A percentile compares a stretch with the other conserved stretches of the same genome.
Evolutionary conservation across 2,329 filamentous ascomycete genomes (phyloP).

Genomic region (Phyllosticta citrichinensis): DNA sequence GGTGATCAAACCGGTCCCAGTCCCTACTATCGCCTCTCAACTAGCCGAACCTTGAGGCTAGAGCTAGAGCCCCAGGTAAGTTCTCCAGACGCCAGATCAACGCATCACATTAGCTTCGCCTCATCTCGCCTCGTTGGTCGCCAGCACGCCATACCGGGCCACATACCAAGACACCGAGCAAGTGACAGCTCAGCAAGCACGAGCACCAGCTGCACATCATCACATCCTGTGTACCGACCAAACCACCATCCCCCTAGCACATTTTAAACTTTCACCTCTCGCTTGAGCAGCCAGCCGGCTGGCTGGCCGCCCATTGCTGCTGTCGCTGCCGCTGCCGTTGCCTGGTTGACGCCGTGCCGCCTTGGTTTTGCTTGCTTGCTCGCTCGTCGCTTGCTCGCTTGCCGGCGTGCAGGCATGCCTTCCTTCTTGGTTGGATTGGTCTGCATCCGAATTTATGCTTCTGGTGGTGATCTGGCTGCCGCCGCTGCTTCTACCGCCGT

Average conservation of each 20-base stretch:
- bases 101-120: background rate
- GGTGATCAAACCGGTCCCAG: background rate
- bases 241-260: background rate
- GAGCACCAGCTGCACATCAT: background rate
- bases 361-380: background rate
- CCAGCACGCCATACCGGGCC: too few species aligned
- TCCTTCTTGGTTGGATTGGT: background rate
- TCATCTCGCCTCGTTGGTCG: too few species aligned
- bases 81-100: background rate
- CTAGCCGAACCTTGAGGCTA: background rate
- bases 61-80: background rate
- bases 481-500: too few species aligned
- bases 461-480: too few species aligned
- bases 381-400: background rate
- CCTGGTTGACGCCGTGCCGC: background rate
- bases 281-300: background rate
- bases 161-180: background rate
- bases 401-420: background rate
- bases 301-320: background rate
- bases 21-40: background rate
- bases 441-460: background rate
- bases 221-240: background rate
- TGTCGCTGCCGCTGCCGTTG: background rate
- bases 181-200: background rate
- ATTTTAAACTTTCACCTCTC: background rate